Evolutionary conservation across 768 basidiomycete genomes (phyloP), one percentile per base, ranked within the genome.

Genomic region (Pisolithus tinctorius): DNA sequence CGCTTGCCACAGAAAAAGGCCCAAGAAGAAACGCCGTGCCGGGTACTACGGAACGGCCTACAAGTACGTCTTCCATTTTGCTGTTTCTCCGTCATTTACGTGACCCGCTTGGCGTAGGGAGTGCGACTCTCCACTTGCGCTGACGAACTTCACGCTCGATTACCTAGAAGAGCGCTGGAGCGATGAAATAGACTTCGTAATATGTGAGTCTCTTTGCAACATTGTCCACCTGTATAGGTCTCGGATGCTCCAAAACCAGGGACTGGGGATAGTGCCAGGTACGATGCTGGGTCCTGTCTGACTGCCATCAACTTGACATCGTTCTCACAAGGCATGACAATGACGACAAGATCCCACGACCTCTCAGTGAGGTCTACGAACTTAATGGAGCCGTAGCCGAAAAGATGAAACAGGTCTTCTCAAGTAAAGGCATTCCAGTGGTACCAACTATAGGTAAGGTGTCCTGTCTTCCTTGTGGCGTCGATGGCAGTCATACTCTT

Each of bases 141-240:
- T 94, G n/a, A 81, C 86, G 30, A 88, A 96, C 64, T 75, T 79
- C 37, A 92, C 92, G 9, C 76, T 96, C 47, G 84, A 93, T 56
- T 89, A 76, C 71, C 67, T 94, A 49, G 83, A 84, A 47, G 75
- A 82, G 57, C 77, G 88, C 54, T 93, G 89, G 90, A 79, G 83
- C 39, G 74, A 80, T 53, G 82, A 93, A 59, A 78, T 96, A 37
- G 93, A 96, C 63, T 96, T 94, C 64, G 90, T 96, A 30, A 74
- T 96, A 34, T 93, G 88, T 87, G 61, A 59, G 78, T 72, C 17
- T 43, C 45, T 43, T 34, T 53, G 37, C 36, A 44, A 25, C 34
- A 17, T 17, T 27, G 17, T 16, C 17, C 17, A 55, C 31, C 17
- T 16, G 14, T 48, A 36, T 45, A 20, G 36, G 25, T 40, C 14